phyloP scores from a whole-genome alignment of 306 rosid species.

The Vigna reflexopilosa region DNA sequence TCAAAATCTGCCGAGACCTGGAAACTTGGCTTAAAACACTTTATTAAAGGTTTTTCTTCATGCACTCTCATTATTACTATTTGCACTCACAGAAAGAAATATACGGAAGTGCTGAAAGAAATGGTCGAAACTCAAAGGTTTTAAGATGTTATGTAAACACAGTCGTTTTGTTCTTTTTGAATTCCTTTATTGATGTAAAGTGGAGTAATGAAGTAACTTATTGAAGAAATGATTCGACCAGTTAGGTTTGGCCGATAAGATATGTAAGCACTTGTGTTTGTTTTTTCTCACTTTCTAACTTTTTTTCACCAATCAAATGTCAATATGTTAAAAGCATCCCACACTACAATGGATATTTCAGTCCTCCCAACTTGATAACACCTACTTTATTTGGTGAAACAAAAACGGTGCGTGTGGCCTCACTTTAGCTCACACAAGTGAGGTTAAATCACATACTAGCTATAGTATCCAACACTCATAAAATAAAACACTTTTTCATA shows the following conservation, averaged over 20 bases:
- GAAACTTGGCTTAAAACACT: no score
- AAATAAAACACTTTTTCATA: background rate
- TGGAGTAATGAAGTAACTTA: slow-evolving; percentile 40
- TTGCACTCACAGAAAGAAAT: no score
- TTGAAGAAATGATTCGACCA: slow-evolving; percentile 40
- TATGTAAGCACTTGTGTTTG: slow-evolving; percentile 42
- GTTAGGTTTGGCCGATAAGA: slow-evolving; percentile 41
- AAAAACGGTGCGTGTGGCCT: slow-evolving; percentile 8
- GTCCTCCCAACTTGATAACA: slow-evolving; percentile 9
- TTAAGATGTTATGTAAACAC: background rate
- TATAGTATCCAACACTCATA: background rate
- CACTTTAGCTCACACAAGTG: slow-evolving; percentile 43
- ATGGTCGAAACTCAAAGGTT: no score
- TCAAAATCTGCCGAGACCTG: background rate
- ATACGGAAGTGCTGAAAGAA: no score
- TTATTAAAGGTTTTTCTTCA: no score
- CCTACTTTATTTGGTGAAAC: slow-evolving; percentile 21
- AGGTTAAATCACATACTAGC: slow-evolving; percentile 49
- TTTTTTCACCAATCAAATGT: slow-evolving; percentile 24
- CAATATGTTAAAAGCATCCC: slow-evolving; percentile 40
- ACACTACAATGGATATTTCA: slow-evolving; percentile 5
- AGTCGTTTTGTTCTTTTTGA: background rate
- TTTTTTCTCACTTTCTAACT: slow-evolving; percentile 29
- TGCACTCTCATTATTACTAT: no score
- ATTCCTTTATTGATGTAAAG: slow-evolving; percentile 25